phyloP scores from a whole-genome alignment of 2,329 filamentous ascomycete genomes.

The Tympanopsis confertula region DNA sequence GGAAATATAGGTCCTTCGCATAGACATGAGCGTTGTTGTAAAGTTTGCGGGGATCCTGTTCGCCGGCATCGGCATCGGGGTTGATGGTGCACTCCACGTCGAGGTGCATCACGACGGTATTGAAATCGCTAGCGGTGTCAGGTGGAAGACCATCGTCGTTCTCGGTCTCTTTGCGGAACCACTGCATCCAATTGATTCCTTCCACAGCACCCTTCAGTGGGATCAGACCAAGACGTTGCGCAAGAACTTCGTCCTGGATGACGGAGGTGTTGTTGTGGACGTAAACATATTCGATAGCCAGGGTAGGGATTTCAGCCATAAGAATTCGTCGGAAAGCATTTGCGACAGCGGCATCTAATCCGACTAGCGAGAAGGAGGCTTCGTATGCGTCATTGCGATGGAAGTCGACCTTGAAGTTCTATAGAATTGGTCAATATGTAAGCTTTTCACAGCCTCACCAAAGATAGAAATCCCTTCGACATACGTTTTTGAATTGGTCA shows the following conservation, averaged over 20 bases:
- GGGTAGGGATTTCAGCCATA: constrained; percentile 83
- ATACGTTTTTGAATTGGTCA: constrained; percentile 42
- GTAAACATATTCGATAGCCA: constrained; percentile 89
- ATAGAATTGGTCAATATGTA: no score
- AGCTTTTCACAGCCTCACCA: no score
- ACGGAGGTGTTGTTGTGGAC: constrained; percentile 95
- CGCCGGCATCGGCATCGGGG: constrained; percentile 54
- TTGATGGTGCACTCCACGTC: constrained; percentile 74
- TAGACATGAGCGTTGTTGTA: constrained; percentile 81
- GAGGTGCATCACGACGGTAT: constrained; percentile 72
- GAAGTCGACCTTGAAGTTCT: constrained; percentile 65
- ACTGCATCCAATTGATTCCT: constrained; percentile 72
- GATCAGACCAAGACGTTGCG: constrained; percentile 79
- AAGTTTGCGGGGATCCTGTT: constrained; percentile 71
- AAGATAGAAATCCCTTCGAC: no score
- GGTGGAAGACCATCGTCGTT: constrained; percentile 34
- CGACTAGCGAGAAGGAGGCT: constrained; percentile 80
- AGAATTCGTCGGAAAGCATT: constrained; percentile 97
- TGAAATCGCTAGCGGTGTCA: constrained; percentile 62
- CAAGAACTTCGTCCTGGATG: constrained; percentile 93
- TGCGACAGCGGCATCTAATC: constrained; percentile 82
- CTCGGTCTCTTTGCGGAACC: constrained; percentile 60
- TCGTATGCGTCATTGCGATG: constrained; percentile 72
- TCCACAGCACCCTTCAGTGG: constrained; percentile 72
- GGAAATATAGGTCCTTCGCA: constrained; percentile 65